Percentiles rank a stretch among this genome's conserved stretches.
Conservation (phyloP, 1,284 basidiomycete genomes). For the Pisolithus thermaeus region DNA sequence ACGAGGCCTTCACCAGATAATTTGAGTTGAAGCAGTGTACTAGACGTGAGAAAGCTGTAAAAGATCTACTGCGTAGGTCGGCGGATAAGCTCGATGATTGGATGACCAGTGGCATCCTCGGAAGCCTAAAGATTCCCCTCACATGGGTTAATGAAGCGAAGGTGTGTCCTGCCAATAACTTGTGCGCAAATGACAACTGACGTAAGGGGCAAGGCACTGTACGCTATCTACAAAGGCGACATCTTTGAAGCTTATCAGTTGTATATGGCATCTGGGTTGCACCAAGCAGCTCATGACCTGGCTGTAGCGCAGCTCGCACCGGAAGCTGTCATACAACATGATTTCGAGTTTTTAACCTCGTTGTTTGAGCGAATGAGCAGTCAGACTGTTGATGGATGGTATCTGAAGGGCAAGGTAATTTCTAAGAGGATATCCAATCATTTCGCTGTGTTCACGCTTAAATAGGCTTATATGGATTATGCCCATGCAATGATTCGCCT, state of each 20-base stretch:
- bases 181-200: slow-evolving; percentile 9
- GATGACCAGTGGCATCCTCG: slow-evolving; percentile 66
- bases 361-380: slow-evolving; percentile 69
- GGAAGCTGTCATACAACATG: slow-evolving; percentile 81
- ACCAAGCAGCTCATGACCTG: slow-evolving; percentile 75
- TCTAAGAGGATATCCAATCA: not conserved
- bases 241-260: slow-evolving; percentile 76
- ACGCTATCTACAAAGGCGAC: slow-evolving; percentile 58
- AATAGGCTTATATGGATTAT: slow-evolving; percentile 66
- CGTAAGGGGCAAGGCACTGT: slow-evolving; percentile 48
- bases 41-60: slow-evolving; percentile 77
- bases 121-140: slow-evolving; percentile 74
- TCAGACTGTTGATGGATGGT: slow-evolving; percentile 67
- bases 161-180: slow-evolving; percentile 28
- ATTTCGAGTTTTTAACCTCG: slow-evolving; percentile 67
- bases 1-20: slow-evolving; percentile 21
- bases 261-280: slow-evolving; percentile 67
- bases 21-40: not conserved
- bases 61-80: slow-evolving; percentile 74
- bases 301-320: slow-evolving; percentile 83
- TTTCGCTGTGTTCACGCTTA: slow-evolving; percentile 6
- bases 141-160: slow-evolving; percentile 88
- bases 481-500: slow-evolving; percentile 57
- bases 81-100: slow-evolving; percentile 66
- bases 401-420: slow-evolving; percentile 70